Conservation (phyloP, 2,329 filamentous ascomycete species). For the Sphaerulina populicola region DNA sequence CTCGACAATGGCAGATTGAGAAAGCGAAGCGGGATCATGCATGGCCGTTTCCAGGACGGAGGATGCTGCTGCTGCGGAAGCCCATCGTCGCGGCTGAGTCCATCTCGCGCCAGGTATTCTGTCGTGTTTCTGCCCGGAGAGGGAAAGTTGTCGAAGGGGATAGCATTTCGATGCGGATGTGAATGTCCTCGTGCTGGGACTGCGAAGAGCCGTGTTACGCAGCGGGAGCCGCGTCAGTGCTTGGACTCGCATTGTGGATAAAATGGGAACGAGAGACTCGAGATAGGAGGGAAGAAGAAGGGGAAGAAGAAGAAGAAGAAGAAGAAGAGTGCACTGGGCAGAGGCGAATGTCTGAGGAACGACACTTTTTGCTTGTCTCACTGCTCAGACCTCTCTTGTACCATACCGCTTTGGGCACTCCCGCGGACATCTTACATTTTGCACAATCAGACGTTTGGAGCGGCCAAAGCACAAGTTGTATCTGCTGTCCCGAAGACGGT, state of each 20-base stretch:
- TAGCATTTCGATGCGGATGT: constrained; percentile 16
- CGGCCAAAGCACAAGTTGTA: too few relatives aligned
- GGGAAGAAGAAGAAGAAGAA: too few relatives aligned
- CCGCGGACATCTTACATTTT: too few relatives aligned
- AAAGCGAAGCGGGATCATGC: constrained; percentile 48
- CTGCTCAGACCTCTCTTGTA: too few relatives aligned
- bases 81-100: constrained; percentile 22
- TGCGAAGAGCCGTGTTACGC: constrained; percentile 22
- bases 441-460: too few relatives aligned
- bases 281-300: too few relatives aligned
- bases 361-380: too few relatives aligned
- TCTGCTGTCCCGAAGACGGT: too few relatives aligned
- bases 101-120: constrained; percentile 19
- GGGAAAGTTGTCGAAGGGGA: constrained; percentile 9
- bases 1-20: constrained; percentile 61
- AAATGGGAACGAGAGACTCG: background rate
- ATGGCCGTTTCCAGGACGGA: constrained; percentile 47
- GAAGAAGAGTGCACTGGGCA: too few relatives aligned
- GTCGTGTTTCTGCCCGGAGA: constrained; percentile 25
- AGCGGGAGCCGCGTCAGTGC: constrained; percentile 26
- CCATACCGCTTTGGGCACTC: too few relatives aligned
- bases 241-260: constrained; percentile 17
- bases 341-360: too few relatives aligned
- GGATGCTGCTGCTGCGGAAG: constrained; percentile 24
- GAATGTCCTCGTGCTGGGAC: constrained; percentile 16